Evolutionary conservation across 1,139 yeast species (phyloP).

Genomic region (Pichia sp.): DNA sequence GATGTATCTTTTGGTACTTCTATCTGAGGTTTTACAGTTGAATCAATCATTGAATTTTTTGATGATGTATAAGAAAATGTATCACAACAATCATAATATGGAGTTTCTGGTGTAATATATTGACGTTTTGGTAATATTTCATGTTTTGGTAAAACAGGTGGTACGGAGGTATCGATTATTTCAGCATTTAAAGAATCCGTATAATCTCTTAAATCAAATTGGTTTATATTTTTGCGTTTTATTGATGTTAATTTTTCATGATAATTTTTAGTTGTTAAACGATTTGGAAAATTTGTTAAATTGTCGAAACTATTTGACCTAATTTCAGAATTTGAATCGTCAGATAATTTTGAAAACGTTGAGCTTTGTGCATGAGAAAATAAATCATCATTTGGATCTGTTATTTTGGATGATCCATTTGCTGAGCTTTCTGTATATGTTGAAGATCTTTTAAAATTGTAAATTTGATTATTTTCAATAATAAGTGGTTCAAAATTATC

Average conservation of each 20-base stretch:
- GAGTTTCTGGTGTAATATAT: constrained; percentile 1
- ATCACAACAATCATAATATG: constrained; percentile 6
- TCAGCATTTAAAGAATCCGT: not conserved
- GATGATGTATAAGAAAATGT: constrained; percentile 6
- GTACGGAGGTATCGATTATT: constrained; percentile 4
- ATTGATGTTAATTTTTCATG: constrained; percentile 18
- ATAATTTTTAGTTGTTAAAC: constrained; percentile 6
- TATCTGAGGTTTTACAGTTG: constrained; percentile 1
- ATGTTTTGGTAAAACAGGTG: constrained; percentile 18
- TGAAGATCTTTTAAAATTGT: not conserved
- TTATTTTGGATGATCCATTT: constrained; percentile 2
- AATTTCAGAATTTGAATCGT: not conserved
- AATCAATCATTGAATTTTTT: not conserved
- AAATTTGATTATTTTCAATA: not conserved
- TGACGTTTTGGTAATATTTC: not conserved
- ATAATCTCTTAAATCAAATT: constrained; percentile 20
- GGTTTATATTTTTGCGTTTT: constrained; percentile 13
- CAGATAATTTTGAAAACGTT: not conserved
- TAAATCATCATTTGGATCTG: constrained; percentile 3
- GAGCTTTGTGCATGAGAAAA: constrained; percentile 7
- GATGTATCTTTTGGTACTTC: constrained; percentile 21
- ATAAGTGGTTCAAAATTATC: not conserved
- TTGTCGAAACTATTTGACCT: not conserved
- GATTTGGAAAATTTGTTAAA: not conserved
- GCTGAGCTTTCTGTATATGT: not conserved